A percentile compares a stretch with the other conserved stretches of the same genome.
Conservation (phyloP, 257 asterid species). For the Solanum chmielewskii region DNA sequence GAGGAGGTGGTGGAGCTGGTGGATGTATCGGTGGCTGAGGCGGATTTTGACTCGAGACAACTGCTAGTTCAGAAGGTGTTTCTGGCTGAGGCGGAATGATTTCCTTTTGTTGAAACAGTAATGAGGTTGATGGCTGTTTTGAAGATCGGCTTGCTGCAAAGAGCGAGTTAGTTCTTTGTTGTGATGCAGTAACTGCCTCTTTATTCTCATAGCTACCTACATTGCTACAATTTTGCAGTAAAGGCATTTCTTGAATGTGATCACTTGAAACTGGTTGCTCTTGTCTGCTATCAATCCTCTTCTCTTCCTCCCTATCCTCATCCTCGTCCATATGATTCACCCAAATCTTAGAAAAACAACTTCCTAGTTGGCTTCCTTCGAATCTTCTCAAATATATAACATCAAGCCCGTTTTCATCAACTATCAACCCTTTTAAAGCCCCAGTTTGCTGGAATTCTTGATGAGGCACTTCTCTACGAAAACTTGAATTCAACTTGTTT, state of each 20-base stretch:
- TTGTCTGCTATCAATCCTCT: slow-evolving; percentile 24
- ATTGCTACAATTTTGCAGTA: slow-evolving; percentile 25
- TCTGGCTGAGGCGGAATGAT: not conserved
- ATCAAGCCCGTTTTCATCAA: slow-evolving; percentile 67
- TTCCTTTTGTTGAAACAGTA: slow-evolving; percentile 2
- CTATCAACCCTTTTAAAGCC: slow-evolving; percentile 42
- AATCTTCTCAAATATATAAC: slow-evolving; percentile 44
- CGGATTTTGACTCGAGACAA: not conserved
- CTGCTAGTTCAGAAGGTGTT: not conserved
- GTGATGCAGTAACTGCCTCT: not conserved
- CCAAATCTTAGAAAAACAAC: slow-evolving; percentile 66
- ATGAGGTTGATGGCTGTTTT: slow-evolving; percentile 4
- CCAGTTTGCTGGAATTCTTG: slow-evolving; percentile 37
- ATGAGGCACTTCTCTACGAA: slow-evolving; percentile 28
- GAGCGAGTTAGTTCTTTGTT: not conserved
- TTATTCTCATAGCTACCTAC: slow-evolving; percentile 1
- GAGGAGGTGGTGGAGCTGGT: slow-evolving; percentile 14
- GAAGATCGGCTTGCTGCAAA: not conserved
- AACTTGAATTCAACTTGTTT: slow-evolving; percentile 23
- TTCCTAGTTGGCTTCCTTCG: slow-evolving; percentile 18
- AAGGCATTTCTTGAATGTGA: slow-evolving; percentile 45
- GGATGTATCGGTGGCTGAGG: slow-evolving; percentile 8
- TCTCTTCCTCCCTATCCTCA: slow-evolving; percentile 33
- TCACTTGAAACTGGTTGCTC: slow-evolving; percentile 14
- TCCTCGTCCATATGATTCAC: slow-evolving; percentile 29